Base-by-base conservation (phyloP, 805 yeast species). In the Ogataea paradorogensis region DNA sequence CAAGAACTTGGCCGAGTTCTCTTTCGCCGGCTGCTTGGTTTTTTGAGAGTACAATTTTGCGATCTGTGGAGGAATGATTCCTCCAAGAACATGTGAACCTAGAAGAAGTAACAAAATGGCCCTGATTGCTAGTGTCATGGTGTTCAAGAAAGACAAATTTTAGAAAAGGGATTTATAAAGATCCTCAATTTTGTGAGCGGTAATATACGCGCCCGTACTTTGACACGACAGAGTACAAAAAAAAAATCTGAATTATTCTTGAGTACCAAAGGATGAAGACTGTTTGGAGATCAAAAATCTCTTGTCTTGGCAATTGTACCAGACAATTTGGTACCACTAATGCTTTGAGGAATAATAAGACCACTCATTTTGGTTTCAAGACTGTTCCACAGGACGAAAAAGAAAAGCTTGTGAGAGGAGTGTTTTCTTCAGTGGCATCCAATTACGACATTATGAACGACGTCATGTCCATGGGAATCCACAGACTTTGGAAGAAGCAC, bases 391-490 rank as follows among this genome's bases (percentile, higher is more conserved):
- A 74, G 45, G 77, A 76, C 21, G 85, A 87, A 47, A 91, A 91
- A 66, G 95, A 91, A 61, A 76, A 80, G 52, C 64, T 87, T 34
- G 95, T 84, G 20, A 84, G 86, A 34, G 82, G 82, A 18, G 98
- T 93, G 20, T 93, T 93, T 62, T 84, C 95, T 5, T 85, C 95
- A 5, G 99, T 93, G 27, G 99, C 99, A 3, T 78, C 89, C 25
- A 89, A 80, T 40, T 93, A 93, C 63, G 99, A 93, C 66, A 72
- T 88, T 36, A 93, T 93, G 99, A 93, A 93, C 67, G 99, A 93
- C 66, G 95, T 88, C 30, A 93, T 93, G 99, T 87, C 96, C 6
- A 62, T 90, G 61, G 99, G 99, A 29, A 75, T 93, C 33, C 99
- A 93, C 62, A 74, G 99, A 55, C 69, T 91, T 32, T 93, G 99